These are phyloP conservation scores for Geum urbanum DNA, from an alignment of 306 rosid genomes.

Conservation along the genomic window DNA sequence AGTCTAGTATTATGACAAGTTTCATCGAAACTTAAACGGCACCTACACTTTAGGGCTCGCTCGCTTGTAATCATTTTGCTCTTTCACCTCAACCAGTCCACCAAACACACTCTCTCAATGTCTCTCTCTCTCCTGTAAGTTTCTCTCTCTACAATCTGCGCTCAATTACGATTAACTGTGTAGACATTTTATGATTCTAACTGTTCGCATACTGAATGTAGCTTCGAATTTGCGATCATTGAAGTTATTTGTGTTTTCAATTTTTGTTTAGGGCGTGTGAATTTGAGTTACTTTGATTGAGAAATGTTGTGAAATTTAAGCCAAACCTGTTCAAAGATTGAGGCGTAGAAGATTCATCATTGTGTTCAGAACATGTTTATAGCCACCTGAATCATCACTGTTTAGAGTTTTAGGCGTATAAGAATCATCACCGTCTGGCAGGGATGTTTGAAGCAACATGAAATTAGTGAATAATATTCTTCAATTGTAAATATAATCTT, in stretches of 20 bases:
- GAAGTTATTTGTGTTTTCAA: background rate
- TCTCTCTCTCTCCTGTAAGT: conserved; percentile 13
- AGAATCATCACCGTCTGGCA: no score
- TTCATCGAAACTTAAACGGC: no score
- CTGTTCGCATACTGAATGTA: background rate
- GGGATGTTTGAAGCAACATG: no score
- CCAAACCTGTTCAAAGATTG: background rate
- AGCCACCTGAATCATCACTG: background rate
- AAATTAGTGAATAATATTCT: background rate
- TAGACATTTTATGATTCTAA: background rate
- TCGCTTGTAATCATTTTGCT: background rate
- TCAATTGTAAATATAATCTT: background rate
- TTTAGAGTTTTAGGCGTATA: background rate
- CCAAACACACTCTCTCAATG: background rate
- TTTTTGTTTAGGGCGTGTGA: background rate
- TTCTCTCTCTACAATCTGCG: conserved; percentile 12
- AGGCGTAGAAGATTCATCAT: background rate
- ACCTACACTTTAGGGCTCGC: background rate
- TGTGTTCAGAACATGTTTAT: background rate
- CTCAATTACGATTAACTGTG: background rate
- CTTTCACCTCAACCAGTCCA: background rate
- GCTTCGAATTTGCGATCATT: background rate
- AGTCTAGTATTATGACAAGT: no score
- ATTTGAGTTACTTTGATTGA: background rate
- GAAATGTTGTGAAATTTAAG: background rate